These are phyloP conservation scores for Wickerhamomyces bovis DNA, from an alignment of 805 yeast genomes.

Conservation along the genomic window DNA sequence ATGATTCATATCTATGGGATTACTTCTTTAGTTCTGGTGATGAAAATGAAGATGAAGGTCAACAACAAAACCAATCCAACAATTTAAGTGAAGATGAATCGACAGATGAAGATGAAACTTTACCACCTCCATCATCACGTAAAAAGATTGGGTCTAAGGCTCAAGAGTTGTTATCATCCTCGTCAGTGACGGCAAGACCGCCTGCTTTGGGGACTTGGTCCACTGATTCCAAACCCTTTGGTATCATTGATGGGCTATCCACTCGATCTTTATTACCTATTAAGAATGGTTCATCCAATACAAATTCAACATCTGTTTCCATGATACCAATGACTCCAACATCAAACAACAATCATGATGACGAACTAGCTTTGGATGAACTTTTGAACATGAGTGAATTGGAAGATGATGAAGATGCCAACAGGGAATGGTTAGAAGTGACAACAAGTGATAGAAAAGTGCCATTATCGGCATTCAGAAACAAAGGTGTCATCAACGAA, in stretches of 20 bases:
- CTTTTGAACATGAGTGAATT: slow-evolving; percentile 82
- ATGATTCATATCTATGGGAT: slow-evolving; percentile 69
- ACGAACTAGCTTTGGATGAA: slow-evolving; percentile 64
- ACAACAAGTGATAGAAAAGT: slow-evolving; percentile 44
- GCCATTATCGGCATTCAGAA: slow-evolving; percentile 88
- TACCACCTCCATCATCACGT: slow-evolving; percentile 64
- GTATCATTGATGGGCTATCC: slow-evolving; percentile 90
- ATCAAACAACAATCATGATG: slow-evolving; percentile 22
- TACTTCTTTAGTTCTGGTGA: slow-evolving; percentile 54
- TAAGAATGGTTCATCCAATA: neutral
- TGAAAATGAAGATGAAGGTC: slow-evolving; percentile 22
- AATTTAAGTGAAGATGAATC: slow-evolving; percentile 65
- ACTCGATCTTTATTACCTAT: slow-evolving; percentile 72
- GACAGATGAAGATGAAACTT: slow-evolving; percentile 85
- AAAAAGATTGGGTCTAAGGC: slow-evolving; percentile 66
- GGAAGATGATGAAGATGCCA: slow-evolving; percentile 65
- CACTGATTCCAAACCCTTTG: slow-evolving; percentile 77
- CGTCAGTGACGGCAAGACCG: slow-evolving; percentile 79
- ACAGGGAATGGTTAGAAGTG: slow-evolving; percentile 26
- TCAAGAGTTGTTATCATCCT: slow-evolving; percentile 89
- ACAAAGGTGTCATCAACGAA: slow-evolving; percentile 48
- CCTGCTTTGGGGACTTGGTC: slow-evolving; percentile 93
- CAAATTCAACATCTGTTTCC: neutral
- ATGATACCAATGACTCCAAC: slow-evolving; percentile 19
- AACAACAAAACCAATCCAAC: slow-evolving; percentile 3